Evolutionary conservation across 2,329 filamentous ascomycete species (phyloP).

Genomic region (Cyphellophora europaea): DNA sequence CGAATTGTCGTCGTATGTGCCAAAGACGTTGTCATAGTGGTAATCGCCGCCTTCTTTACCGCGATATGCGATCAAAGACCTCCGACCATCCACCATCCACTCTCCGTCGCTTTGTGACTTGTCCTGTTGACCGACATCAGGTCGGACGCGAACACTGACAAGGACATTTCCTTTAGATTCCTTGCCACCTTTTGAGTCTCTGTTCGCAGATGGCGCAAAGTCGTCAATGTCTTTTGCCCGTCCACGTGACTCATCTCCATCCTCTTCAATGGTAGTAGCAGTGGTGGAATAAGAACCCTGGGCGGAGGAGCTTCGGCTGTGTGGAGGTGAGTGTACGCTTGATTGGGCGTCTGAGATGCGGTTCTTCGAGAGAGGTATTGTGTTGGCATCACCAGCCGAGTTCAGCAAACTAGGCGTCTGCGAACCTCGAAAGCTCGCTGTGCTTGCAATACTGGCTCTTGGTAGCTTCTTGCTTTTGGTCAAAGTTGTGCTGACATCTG

Average conservation of each 20-base stretch:
- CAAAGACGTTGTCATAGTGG: constrained; percentile 94
- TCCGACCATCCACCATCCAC: constrained; percentile 84
- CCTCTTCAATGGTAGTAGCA: constrained; percentile 79
- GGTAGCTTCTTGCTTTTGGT: constrained; percentile 46
- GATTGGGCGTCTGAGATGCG: constrained; percentile 66
- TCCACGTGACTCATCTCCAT: constrained; percentile 43
- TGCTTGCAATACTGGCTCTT: constrained; percentile 46
- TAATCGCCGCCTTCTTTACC: constrained; percentile 91
- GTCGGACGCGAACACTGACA: constrained; percentile 87
- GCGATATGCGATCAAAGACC: constrained; percentile 69
- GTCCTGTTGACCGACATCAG: constrained; percentile 60
- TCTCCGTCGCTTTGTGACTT: constrained; percentile 62
- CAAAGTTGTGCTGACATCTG: constrained; percentile 37
- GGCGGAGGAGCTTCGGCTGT: constrained; percentile 84
- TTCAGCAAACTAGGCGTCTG: constrained; percentile 67
- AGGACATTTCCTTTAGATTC: constrained; percentile 91
- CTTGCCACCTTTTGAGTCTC: constrained; percentile 34
- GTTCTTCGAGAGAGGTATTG: constrained; percentile 52
- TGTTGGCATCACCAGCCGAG: constrained; percentile 67
- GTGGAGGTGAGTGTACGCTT: constrained; percentile 70
- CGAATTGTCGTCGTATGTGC: constrained; percentile 85
- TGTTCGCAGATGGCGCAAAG: constrained; percentile 21
- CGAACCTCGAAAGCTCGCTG: constrained; percentile 39
- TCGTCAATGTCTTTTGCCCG: constrained; percentile 23
- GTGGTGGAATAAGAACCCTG: constrained; percentile 89